A percentile compares a stretch with the other conserved stretches of the same genome.
Conservation (phyloP, 2,329 filamentous ascomycete species). For the Gaeumannomyces tritici region DNA sequence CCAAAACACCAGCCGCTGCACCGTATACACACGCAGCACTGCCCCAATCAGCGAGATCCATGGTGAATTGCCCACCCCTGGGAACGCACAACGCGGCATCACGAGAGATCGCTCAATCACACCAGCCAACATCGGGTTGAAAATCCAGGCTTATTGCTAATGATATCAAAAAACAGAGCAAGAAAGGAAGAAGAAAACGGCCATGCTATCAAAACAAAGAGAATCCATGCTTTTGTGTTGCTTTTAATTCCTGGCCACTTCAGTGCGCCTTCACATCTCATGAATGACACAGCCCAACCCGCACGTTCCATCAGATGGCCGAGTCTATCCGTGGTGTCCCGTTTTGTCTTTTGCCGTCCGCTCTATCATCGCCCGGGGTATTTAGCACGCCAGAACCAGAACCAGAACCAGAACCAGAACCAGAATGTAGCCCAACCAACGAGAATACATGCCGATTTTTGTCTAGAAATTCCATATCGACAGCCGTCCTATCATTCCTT, state of each 20-base stretch:
- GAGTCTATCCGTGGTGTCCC: not conserved
- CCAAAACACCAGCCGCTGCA: not conserved
- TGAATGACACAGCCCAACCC: not conserved
- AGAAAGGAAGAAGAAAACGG: not conserved
- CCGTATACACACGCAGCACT: not conserved
- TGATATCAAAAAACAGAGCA: not conserved
- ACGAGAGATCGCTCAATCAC: too few species aligned
- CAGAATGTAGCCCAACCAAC: slow-evolving; percentile 1
- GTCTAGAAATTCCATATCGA: not conserved
- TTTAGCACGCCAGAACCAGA: slow-evolving; percentile 2
- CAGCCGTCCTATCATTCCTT: not conserved
- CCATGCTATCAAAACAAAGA: not conserved
- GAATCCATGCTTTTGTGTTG: not conserved
- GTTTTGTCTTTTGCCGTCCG: not conserved
- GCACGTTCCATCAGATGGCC: not conserved
- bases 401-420: slow-evolving; percentile 1
- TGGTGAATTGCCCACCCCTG: too few species aligned
- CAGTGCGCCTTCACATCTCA: not conserved
- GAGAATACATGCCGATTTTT: slow-evolving; percentile 1
- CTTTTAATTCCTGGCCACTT: not conserved
- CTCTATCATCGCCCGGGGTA: not conserved
- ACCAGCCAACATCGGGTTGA: not conserved
- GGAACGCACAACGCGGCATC: too few species aligned
- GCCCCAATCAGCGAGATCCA: not conserved
- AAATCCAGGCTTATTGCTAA: not conserved